A percentile compares a stretch with the other conserved stretches of the same genome.
These are phyloP conservation scores for Alternaria solani DNA, from an alignment of 2,329 filamentous ascomycete genomes.

Conservation along the genomic window DNA sequence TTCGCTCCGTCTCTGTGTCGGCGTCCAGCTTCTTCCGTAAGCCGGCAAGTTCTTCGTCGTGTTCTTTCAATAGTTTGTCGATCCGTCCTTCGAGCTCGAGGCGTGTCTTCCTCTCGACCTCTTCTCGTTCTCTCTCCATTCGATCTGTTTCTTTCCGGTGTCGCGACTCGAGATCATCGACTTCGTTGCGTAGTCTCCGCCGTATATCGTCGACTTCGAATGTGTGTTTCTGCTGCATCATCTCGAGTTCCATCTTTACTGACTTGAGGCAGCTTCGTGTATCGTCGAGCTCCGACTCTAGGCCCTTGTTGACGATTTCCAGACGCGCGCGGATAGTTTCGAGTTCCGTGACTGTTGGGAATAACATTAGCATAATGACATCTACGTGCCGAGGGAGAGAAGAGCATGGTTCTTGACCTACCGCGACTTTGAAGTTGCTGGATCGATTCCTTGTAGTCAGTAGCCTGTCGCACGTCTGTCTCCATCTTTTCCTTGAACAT, in stretches of 20 bases:
- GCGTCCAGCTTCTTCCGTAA: conserved; percentile 69
- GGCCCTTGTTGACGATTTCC: conserved; percentile 59
- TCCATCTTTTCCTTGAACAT: conserved; percentile 77
- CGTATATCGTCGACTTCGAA: conserved; percentile 62
- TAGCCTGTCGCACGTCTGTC: conserved; percentile 71
- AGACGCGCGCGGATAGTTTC: conserved; percentile 62
- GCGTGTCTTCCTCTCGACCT: conserved; percentile 54
- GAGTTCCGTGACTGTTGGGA: conserved; percentile 61
- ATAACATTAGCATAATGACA: not conserved
- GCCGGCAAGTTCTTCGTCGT: conserved; percentile 73
- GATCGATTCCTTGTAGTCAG: conserved; percentile 75
- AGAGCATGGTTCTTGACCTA: conserved; percentile 54
- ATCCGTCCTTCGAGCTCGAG: conserved; percentile 61
- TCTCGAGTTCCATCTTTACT: conserved; percentile 60
- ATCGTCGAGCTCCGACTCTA: conserved; percentile 74
- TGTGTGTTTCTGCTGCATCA: conserved; percentile 61
- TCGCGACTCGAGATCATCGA: conserved; percentile 63
- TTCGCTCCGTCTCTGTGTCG: conserved; percentile 72
- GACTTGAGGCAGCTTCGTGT: conserved; percentile 62
- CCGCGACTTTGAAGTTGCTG: conserved; percentile 77
- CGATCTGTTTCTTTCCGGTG: conserved; percentile 66
- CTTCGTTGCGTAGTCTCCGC: conserved; percentile 63
- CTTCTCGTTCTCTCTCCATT: conserved; percentile 60
- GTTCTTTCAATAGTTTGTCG: conserved; percentile 65
- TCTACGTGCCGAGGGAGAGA: not conserved